Conservation (phyloP, 176 grass and related monocot species). For the Dendrocalamus sinicus region DNA sequence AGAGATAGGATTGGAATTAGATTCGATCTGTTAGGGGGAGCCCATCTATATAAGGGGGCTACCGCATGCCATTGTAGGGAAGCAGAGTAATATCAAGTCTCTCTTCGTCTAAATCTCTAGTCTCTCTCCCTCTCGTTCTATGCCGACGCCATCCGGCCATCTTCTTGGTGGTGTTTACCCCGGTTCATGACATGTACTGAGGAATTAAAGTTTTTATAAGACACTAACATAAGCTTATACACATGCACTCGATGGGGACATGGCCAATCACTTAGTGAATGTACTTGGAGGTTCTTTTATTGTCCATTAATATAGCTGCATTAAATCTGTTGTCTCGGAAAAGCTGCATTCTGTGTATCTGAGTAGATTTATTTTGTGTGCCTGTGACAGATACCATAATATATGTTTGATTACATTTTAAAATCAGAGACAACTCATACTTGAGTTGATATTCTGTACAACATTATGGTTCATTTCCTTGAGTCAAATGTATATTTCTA, state of each 20-base stretch:
- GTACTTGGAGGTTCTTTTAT: slow-evolving; percentile 18
- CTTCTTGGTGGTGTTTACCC: too few relatives aligned
- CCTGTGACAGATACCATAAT: slow-evolving; percentile 12
- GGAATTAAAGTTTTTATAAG: background rate
- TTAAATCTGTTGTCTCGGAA: background rate
- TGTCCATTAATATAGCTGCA: slow-evolving; percentile 29
- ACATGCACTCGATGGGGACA: slow-evolving; percentile 1
- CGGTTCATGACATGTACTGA: background rate
- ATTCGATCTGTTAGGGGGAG: too few relatives aligned
- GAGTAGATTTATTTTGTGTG: slow-evolving; percentile 31
- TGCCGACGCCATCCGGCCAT: too few relatives aligned
- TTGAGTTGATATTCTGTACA: slow-evolving; percentile 3
- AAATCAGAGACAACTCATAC: background rate
- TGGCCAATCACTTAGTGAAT: slow-evolving; percentile 36
- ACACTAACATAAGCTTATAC: slow-evolving; percentile 12
- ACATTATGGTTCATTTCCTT: slow-evolving; percentile 6
- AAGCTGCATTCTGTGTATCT: slow-evolving; percentile 25
- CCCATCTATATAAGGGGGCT: too few relatives aligned
- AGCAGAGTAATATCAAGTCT: too few relatives aligned
- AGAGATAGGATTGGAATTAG: too few relatives aligned
- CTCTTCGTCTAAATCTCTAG: too few relatives aligned
- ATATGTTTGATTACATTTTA: slow-evolving; percentile 11
- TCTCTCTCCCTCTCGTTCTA: too few relatives aligned
- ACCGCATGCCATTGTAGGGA: too few relatives aligned
- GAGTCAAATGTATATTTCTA: slow-evolving; percentile 24